Evolutionary conservation across 345 rosid genomes (phyloP).

Genomic region (Salix viminalis): DNA sequence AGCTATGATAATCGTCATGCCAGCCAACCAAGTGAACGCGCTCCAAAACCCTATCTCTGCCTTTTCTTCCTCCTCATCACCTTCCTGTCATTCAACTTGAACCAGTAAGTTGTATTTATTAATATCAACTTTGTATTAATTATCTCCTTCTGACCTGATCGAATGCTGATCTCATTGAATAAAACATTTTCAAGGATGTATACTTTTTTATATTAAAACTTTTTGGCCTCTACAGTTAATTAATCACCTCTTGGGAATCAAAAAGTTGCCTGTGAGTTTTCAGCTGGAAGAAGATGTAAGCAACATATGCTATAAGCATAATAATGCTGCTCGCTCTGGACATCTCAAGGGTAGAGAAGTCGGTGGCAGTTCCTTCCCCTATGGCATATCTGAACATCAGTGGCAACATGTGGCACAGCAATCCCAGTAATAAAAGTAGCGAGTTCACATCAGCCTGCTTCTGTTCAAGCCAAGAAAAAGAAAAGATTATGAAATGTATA

Average conservation of each 20-base stretch:
- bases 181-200: not conserved
- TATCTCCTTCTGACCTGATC: not conserved
- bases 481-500: not conserved
- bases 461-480: constrained; percentile 36
- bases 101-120: not conserved
- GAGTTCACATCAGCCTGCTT: constrained; percentile 84
- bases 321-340: constrained; percentile 79
- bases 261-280: constrained; percentile 64
- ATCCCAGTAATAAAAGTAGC: constrained; percentile 57
- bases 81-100: constrained; percentile 25
- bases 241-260: constrained; percentile 50
- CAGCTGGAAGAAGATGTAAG: constrained; percentile 80
- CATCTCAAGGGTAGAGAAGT: constrained; percentile 41
- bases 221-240: not conserved
- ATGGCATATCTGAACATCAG: constrained; percentile 48
- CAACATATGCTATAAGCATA: constrained; percentile 74
- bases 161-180: not conserved
- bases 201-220: not conserved
- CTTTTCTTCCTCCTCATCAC: constrained; percentile 54
- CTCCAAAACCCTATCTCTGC: constrained; percentile 82
- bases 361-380: constrained; percentile 21
- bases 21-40: constrained; percentile 65
- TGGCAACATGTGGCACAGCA: constrained; percentile 77
- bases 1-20: constrained; percentile 74
- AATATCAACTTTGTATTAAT: not conserved